A percentile compares a stretch with the other conserved stretches of the same genome.
phyloP scores from a whole-genome alignment of 2,329 filamentous ascomycete species.

The Geosmithia putterillii region DNA sequence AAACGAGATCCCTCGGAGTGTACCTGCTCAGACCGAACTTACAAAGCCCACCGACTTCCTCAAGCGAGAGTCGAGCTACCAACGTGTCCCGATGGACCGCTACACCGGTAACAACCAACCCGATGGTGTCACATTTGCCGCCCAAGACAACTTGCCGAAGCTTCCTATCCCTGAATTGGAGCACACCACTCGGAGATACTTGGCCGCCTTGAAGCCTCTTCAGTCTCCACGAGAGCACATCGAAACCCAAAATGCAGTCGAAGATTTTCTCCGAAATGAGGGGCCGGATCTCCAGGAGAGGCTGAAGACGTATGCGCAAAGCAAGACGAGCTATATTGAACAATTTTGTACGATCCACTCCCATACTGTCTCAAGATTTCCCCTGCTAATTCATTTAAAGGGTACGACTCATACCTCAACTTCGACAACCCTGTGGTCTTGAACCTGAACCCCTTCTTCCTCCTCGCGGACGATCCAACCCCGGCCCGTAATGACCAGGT shows the following conservation, averaged over 20 bases:
- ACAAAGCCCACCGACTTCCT: conserved; percentile 4
- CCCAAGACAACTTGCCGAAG: conserved; percentile 80
- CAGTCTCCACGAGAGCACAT: conserved; percentile 71
- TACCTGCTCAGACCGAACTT: conserved; percentile 20
- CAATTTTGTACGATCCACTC: conserved; percentile 69
- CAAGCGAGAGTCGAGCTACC: conserved; percentile 18
- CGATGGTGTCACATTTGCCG: conserved; percentile 75
- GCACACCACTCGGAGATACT: conserved; percentile 63
- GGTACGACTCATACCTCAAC: conserved; percentile 98
- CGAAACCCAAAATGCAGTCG: conserved; percentile 68
- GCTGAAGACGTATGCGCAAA: conserved; percentile 78
- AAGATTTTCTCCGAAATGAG: conserved; percentile 71
- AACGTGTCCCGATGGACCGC: conserved; percentile 37
- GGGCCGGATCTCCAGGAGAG: conserved; percentile 80
- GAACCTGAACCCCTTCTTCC: conserved; percentile 95
- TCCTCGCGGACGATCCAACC: conserved; percentile 93
- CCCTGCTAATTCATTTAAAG: conserved; percentile 29
- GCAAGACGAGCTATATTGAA: conserved; percentile 93
- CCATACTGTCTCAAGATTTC: background rate
- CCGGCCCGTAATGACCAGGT: conserved; percentile 95
- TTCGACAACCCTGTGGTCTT: conserved; percentile 96
- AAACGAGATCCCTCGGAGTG: conserved; percentile 23
- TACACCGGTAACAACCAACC: conserved; percentile 31
- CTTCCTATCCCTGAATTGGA: conserved; percentile 87
- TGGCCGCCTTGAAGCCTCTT: conserved; percentile 67